Evolutionary conservation across 805 yeast species (phyloP).

Genomic region (Candida orba): DNA sequence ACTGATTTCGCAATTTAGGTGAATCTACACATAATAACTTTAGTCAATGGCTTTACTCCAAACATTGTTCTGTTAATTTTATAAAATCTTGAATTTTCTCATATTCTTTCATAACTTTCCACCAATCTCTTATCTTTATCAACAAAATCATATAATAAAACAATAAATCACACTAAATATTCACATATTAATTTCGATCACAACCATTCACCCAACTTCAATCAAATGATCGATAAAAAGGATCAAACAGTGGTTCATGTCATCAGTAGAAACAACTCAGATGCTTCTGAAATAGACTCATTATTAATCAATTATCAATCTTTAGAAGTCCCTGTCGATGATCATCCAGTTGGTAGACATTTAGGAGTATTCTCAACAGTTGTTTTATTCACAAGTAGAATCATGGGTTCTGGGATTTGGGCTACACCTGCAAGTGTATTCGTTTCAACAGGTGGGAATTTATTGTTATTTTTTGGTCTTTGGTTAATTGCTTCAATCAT

Average conservation of each 20-base stretch:
- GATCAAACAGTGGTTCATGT: conserved; percentile 9
- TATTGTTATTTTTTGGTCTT: conserved; percentile 47
- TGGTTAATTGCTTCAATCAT: conserved; percentile 59
- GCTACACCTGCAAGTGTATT: conserved; percentile 64
- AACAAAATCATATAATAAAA: no score
- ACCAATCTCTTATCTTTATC: conserved; percentile 32
- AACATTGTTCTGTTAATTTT: conserved; percentile 27
- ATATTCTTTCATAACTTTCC: no score
- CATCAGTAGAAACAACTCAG: conserved; percentile 16
- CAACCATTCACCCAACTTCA: no score
- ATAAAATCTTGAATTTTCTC: no score
- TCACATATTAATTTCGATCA: no score
- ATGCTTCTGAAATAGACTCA: conserved; percentile 10
- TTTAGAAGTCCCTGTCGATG: conserved; percentile 14
- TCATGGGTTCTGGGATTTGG: conserved; percentile 74
- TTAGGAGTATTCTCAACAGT: conserved; percentile 62
- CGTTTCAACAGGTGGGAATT: conserved; percentile 61
- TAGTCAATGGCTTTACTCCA: no score
- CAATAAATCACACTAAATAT: no score
- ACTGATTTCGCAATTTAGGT: no score
- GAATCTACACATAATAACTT: no score
- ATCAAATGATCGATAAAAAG: conserved; percentile 3
- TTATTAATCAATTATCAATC: not conserved
- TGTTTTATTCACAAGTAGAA: conserved; percentile 57
- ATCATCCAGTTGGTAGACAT: conserved; percentile 64